A percentile compares a stretch with the other conserved stretches of the same genome.
phyloP scores from a whole-genome alignment of 2,329 filamentous ascomycete species.

The Elsinoe arachidis region DNA sequence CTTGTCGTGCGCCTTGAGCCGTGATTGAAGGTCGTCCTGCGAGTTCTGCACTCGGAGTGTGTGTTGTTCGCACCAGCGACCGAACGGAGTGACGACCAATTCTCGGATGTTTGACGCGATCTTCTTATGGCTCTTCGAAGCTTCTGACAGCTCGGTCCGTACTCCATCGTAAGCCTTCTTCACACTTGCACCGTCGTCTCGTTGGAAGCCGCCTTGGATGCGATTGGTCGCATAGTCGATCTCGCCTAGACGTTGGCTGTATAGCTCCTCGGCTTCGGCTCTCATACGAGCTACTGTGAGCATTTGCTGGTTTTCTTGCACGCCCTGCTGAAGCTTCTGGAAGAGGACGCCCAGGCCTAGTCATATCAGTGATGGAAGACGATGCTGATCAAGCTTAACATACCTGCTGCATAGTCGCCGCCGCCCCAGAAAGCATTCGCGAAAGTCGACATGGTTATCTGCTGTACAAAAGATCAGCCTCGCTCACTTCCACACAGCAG shows the following conservation, averaged over 20 bases:
- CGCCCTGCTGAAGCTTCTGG: conserved; percentile 91
- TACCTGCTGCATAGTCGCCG: conserved; percentile 14
- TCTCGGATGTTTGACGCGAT: conserved; percentile 95
- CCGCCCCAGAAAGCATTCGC: conserved; percentile 14
- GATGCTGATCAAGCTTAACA: conserved; percentile 14
- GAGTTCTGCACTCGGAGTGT: conserved; percentile 84
- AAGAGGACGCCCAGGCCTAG: conserved; percentile 81
- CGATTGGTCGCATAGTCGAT: conserved; percentile 78
- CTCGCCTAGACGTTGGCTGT: conserved; percentile 69
- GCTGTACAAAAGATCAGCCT: neutral
- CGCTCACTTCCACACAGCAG: neutral
- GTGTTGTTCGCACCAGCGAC: conserved; percentile 93
- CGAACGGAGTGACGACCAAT: conserved; percentile 87
- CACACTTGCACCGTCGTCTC: conserved; percentile 91
- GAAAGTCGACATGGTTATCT: conserved; percentile 9
- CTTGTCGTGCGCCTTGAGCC: conserved; percentile 86
- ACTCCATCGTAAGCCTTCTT: conserved; percentile 96
- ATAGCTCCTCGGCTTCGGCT: conserved; percentile 88
- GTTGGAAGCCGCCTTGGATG: conserved; percentile 71
- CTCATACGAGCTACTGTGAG: conserved; percentile 86
- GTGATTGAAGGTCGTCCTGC: conserved; percentile 83
- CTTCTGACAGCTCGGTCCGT: conserved; percentile 84
- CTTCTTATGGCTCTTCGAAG: conserved; percentile 81
- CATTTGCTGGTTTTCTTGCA: conserved; percentile 89
- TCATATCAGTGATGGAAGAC: conserved; percentile 11